Evolutionary conservation across 106 monocot genomes (phyloP).

Genomic region (Platanthera guangdongensis): DNA sequence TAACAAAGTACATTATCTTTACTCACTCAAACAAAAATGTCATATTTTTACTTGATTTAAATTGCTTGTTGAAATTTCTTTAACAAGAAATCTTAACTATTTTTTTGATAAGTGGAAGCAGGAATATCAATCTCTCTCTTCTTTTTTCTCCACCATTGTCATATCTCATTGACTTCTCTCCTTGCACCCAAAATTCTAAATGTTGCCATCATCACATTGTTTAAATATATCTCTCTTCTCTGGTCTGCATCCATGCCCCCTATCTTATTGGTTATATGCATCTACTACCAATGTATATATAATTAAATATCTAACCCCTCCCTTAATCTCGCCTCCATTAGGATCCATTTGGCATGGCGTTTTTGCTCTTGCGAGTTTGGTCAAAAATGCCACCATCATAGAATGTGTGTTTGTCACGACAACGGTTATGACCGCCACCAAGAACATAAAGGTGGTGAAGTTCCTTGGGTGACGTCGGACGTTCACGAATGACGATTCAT

Average conservation of each 20-base stretch:
- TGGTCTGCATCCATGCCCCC: slow-evolving; percentile 5
- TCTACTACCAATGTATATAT: slow-evolving; percentile 2
- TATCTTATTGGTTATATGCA: slow-evolving; percentile 5
- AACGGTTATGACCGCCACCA: no score
- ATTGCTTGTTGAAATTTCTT: no score
- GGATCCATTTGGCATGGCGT: no score
- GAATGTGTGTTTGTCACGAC: no score
- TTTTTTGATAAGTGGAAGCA: neutral
- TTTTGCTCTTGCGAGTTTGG: no score
- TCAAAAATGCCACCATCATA: no score
- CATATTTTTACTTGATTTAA: slow-evolving; percentile 12
- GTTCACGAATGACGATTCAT: no score
- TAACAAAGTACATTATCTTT: slow-evolving; percentile 14
- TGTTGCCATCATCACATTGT: slow-evolving; percentile 7
- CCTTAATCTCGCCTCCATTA: neutral
- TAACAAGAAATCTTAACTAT: neutral
- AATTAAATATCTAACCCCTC: slow-evolving; percentile 10
- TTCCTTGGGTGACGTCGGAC: no score
- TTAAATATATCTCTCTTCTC: slow-evolving; percentile 4
- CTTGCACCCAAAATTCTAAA: neutral
- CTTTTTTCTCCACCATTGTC: neutral
- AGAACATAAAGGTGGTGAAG: no score
- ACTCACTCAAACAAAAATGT: slow-evolving; percentile 15
- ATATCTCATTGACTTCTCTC: slow-evolving; percentile 10
- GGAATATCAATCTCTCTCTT: neutral